phyloP scores from a whole-genome alignment of 106 monocot species.

The Vanilla planifolia region DNA sequence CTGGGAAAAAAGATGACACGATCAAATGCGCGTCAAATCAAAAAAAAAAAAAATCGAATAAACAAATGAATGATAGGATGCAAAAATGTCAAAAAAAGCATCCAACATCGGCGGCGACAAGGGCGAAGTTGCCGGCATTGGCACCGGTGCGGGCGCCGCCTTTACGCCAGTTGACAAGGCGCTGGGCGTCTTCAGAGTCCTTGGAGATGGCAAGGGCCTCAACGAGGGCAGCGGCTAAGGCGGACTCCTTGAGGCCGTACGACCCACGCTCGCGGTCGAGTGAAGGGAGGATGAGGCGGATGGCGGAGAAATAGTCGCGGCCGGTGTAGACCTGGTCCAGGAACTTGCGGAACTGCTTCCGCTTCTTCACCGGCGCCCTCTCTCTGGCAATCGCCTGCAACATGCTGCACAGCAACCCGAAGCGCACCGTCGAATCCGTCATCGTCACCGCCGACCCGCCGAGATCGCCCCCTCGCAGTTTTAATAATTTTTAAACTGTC shows the following conservation, averaged over 20 bases:
- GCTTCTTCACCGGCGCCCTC: slow-evolving; percentile 71
- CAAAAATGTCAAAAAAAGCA: not conserved
- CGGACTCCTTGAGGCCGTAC: slow-evolving; percentile 88
- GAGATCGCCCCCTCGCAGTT: too few relatives aligned
- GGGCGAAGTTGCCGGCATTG: slow-evolving; percentile 84
- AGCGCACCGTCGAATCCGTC: slow-evolving; percentile 73
- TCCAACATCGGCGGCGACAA: slow-evolving; percentile 69
- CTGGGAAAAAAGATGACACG: slow-evolving; percentile 29
- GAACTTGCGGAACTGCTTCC: slow-evolving; percentile 71
- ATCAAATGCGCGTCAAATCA: not conserved
- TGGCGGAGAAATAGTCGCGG: slow-evolving; percentile 74
- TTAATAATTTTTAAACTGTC: too few relatives aligned
- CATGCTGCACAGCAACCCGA: slow-evolving; percentile 85
- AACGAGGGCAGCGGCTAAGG: slow-evolving; percentile 63
- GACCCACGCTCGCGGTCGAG: slow-evolving; percentile 91
- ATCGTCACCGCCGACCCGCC: slow-evolving; percentile 14
- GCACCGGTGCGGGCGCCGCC: slow-evolving; percentile 72
- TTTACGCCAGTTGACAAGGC: slow-evolving; percentile 84
- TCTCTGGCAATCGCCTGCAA: slow-evolving; percentile 91
- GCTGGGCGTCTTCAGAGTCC: slow-evolving; percentile 83
- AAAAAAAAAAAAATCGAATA: not conserved
- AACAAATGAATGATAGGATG: not conserved
- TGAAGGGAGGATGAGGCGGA: slow-evolving; percentile 75
- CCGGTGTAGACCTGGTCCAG: slow-evolving; percentile 76
- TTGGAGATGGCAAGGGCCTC: slow-evolving; percentile 83